phyloP scores from a whole-genome alignment of 139 green algal species.

The Chlamydomonas incerta region DNA sequence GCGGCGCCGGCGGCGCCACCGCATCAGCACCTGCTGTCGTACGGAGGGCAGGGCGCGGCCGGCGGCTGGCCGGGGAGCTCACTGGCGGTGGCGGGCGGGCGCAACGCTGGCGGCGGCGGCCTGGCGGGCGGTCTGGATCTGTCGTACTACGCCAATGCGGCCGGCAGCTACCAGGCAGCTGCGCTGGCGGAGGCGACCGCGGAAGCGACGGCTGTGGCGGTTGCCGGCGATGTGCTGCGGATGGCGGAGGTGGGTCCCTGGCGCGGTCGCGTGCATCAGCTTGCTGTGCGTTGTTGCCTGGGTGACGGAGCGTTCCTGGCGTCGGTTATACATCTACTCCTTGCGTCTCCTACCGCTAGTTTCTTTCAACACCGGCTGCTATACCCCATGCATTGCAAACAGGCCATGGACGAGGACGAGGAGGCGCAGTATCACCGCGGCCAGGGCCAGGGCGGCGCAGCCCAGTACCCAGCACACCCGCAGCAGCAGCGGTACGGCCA shows the following conservation, averaged over 20 bases:
- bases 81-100: not conserved
- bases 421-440: not conserved
- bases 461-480: too few species aligned
- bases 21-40: not conserved
- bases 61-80: too few species aligned
- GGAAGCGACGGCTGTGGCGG: conserved; percentile 23
- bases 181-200: conserved; percentile 25
- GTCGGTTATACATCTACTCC: too few species aligned
- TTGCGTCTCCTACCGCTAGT: too few species aligned
- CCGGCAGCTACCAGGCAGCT: conserved; percentile 22
- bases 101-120: not conserved
- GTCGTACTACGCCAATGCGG: not conserved
- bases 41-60: not conserved
- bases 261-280: too few species aligned
- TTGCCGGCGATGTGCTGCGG: conserved; percentile 13
- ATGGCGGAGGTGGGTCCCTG: not conserved
- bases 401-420: conserved; percentile 35
- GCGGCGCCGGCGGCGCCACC: not conserved
- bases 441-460: too few species aligned
- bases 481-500: not conserved
- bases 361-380: too few species aligned
- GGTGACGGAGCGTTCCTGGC: too few species aligned
- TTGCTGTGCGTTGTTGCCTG: too few species aligned
- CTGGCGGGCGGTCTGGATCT: not conserved
- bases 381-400: too few species aligned